Evolutionary conservation across 768 basidiomycete species (phyloP).

Genomic region (Grammothele lineata): DNA sequence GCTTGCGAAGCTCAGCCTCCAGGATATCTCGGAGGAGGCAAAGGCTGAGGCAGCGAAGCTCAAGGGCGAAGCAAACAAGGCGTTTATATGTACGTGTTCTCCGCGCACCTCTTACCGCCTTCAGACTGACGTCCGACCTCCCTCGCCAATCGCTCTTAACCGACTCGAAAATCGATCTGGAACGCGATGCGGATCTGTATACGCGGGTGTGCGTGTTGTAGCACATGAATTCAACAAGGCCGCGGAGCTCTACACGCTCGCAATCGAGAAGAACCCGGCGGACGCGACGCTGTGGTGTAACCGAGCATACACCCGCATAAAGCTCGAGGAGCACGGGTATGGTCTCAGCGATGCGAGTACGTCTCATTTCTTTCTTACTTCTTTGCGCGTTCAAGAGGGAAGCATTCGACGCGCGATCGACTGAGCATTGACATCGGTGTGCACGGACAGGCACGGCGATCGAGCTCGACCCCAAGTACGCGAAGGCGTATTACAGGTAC

Average conservation of each 20-base stretch:
- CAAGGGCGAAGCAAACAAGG: constrained; percentile 86
- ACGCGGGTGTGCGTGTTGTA: constrained; percentile 19
- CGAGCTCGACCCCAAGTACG: constrained; percentile 81
- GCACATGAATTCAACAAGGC: constrained; percentile 77
- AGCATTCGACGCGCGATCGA: too few relatives aligned
- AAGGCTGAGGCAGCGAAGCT: constrained; percentile 62
- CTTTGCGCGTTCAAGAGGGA: too few relatives aligned
- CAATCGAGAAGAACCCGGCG: constrained; percentile 82
- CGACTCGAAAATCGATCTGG: background rate
- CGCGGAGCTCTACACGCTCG: constrained; percentile 73
- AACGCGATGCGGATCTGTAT: background rate
- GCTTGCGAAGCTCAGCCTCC: constrained; percentile 45
- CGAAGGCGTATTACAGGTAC: constrained; percentile 85
- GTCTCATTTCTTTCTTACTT: constrained; percentile 25
- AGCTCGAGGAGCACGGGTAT: constrained; percentile 91
- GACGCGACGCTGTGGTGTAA: constrained; percentile 95
- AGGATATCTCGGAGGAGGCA: constrained; percentile 67
- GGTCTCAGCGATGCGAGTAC: constrained; percentile 84
- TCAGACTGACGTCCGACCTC: background rate
- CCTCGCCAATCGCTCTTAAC: too few relatives aligned
- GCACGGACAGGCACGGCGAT: constrained; percentile 78
- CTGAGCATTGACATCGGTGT: too few relatives aligned
- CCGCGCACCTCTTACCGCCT: background rate
- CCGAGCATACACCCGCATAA: constrained; percentile 88
- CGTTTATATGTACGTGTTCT: constrained; percentile 60